Base-by-base conservation (phyloP, 352 stramenopile species). In the Phytophthora pinifolia region DNA sequence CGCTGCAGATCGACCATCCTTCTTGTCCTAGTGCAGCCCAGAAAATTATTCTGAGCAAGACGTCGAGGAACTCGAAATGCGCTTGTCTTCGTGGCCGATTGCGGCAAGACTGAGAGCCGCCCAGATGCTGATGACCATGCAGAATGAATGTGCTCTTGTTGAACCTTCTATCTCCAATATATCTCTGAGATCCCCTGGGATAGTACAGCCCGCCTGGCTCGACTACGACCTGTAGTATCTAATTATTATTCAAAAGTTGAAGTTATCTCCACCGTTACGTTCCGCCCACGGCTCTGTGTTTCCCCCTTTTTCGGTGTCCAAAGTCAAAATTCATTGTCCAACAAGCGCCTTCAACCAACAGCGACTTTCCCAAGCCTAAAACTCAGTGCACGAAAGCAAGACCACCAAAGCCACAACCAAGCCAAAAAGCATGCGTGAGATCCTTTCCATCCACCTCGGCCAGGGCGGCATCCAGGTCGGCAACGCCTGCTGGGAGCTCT, bases 401-500 rank as follows among this genome's bases (percentile, higher is more conserved):
- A n/a, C n/a, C n/a, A n/a, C n/a, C n/a, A n/a, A n/a, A n/a, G n/a
- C n/a, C n/a, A n/a, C n/a, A n/a, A n/a, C n/a, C n/a, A n/a, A n/a
- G n/a, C n/a, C n/a, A n/a, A n/a, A n/a, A n/a, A n/a, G n/a, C n/a
- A 96, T 94, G 84, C 82, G 86, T 74, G 94, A 98, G 73, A 93
- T 94, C 73, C 95, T 99, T 62, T 98, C 86, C 36, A 96, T 99
- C 67, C 96, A 99, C 75, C 85, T 98, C 58, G 91, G 92, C 63
- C 92, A 98, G 70, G 93, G 79, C 54, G 92, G 85, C 67, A 73
- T 90, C 57, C 79, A 89, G 57, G 57, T 62, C 17, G 82, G 83
- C 44, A 93, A 91, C 67, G 84, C 80, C 48, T 97, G 89, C 69
- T 97, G 89, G 88, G 89, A 97, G 63, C 79, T 97, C 25, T 92